A percentile compares a stretch with the other conserved stretches of the same genome.
phyloP scores from a whole-genome alignment of 805 yeast species.

The Henningerozyma blattae region DNA sequence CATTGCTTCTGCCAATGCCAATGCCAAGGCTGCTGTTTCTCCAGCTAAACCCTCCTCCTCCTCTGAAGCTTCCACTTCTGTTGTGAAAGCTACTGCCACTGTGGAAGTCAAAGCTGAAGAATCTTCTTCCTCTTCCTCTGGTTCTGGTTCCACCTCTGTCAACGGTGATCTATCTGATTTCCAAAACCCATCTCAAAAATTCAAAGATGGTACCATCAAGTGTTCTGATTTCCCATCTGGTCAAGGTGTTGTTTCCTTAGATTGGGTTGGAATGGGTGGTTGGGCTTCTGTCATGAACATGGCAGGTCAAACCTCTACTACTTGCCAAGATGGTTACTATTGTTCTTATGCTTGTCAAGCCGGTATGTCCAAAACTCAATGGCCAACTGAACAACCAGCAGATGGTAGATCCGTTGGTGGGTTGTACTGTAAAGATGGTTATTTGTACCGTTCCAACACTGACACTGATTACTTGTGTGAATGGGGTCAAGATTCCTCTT shows the following conservation, averaged over 20 bases:
- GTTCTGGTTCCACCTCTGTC: slow-evolving; percentile 19
- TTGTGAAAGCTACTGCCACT: slow-evolving; percentile 19
- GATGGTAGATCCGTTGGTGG: slow-evolving; percentile 94
- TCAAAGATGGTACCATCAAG: slow-evolving; percentile 56
- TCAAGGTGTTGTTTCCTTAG: slow-evolving; percentile 54
- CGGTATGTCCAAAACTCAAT: slow-evolving; percentile 98
- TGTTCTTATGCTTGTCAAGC: slow-evolving; percentile 98
- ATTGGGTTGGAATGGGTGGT: slow-evolving; percentile 43
- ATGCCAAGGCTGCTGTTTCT: slow-evolving; percentile 16
- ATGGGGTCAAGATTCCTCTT: slow-evolving; percentile 70
- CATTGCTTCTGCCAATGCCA: slow-evolving; percentile 13
- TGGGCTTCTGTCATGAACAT: slow-evolving; percentile 30
- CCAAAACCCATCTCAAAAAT: slow-evolving; percentile 44
- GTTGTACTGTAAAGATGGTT: slow-evolving; percentile 71
- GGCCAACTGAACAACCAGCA: slow-evolving; percentile 83
- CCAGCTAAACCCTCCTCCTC: slow-evolving; percentile 10
- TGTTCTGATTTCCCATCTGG: slow-evolving; percentile 69
- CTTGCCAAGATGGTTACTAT: slow-evolving; percentile 81
- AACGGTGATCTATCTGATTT: slow-evolving; percentile 50
- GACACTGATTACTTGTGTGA: slow-evolving; percentile 62
- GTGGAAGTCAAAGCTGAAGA: slow-evolving; percentile 16
- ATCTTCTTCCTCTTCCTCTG: slow-evolving; percentile 23
- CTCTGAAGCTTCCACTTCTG: slow-evolving; percentile 12
- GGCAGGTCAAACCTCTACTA: slow-evolving; percentile 42
- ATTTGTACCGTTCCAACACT: slow-evolving; percentile 70